Conservation (phyloP, 2,329 filamentous ascomycete species). For the Aspergillus eucalypticola region DNA sequence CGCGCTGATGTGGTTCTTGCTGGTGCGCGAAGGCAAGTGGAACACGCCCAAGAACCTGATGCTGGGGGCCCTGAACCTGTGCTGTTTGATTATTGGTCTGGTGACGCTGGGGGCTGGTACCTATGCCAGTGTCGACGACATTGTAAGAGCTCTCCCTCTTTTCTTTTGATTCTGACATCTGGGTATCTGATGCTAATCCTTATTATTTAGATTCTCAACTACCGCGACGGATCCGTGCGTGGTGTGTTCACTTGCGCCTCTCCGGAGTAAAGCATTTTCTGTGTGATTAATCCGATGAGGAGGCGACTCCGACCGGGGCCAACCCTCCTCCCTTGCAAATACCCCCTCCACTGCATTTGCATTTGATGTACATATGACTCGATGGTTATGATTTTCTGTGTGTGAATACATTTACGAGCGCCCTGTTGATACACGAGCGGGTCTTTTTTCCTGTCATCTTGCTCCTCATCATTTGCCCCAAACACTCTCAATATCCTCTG, state of each 20-base stretch:
- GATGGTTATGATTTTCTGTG: background rate
- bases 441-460: background rate
- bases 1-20: conserved; percentile 44
- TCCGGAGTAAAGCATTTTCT: background rate
- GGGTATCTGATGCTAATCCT: background rate
- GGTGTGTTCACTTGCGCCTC: conserved; percentile 3
- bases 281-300: background rate
- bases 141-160: conserved; percentile 29
- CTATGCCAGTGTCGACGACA: conserved; percentile 59
- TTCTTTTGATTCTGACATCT: fast-evolving
- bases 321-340: background rate
- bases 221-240: background rate
- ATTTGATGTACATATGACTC: background rate
- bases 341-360: background rate
- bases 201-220: background rate
- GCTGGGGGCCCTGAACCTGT: conserved; percentile 62
- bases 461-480: too few species aligned
- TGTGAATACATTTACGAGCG: background rate
- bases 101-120: conserved; percentile 76
- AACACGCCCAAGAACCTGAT: conserved; percentile 49
- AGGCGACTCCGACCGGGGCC: too few species aligned
- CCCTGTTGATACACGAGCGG: background rate
- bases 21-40: conserved; percentile 31
- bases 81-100: conserved; percentile 69
- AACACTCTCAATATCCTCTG: too few species aligned